These are phyloP conservation scores for Ceriops decandra DNA, from an alignment of 345 rosid genomes.

Conservation along the genomic window DNA sequence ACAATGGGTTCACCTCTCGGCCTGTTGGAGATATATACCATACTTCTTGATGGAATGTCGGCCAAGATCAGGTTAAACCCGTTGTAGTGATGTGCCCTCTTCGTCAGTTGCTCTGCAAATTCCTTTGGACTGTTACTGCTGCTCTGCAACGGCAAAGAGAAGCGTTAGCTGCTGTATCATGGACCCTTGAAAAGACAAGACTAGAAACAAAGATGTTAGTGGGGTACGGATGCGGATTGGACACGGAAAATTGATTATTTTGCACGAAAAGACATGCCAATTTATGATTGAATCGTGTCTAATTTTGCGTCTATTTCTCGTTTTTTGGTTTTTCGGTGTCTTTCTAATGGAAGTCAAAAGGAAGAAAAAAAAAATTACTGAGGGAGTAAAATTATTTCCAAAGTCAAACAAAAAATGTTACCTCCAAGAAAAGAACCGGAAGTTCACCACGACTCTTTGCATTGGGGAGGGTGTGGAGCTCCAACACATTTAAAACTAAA, in stretches of 20 bases:
- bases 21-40: conserved; percentile 58
- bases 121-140: conserved; percentile 47
- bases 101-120: conserved; percentile 49
- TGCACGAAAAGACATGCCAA: too few species aligned
- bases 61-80: conserved; percentile 64
- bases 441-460: conserved; percentile 64
- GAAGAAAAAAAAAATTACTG: too few species aligned
- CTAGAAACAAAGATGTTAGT: too few species aligned
- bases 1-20: conserved; percentile 34
- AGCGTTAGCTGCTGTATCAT: background rate
- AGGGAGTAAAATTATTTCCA: too few species aligned
- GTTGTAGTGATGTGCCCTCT: conserved; percentile 49
- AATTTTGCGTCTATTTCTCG: too few species aligned
- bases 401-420: background rate
- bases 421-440: conserved; percentile 64
- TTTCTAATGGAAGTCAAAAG: too few species aligned
- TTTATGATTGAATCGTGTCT: too few species aligned
- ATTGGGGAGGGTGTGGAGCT: conserved; percentile 45
- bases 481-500: conserved; percentile 62
- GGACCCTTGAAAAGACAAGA: background rate
- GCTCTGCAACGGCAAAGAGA: conserved; percentile 34
- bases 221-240: too few species aligned
- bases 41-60: conserved; percentile 45
- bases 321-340: too few species aligned
- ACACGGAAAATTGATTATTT: too few species aligned